These are phyloP conservation scores for sweet orange (Citrus sinensis) DNA, from an alignment of 345 rosid genomes.

Conservation along the genomic window DNA sequence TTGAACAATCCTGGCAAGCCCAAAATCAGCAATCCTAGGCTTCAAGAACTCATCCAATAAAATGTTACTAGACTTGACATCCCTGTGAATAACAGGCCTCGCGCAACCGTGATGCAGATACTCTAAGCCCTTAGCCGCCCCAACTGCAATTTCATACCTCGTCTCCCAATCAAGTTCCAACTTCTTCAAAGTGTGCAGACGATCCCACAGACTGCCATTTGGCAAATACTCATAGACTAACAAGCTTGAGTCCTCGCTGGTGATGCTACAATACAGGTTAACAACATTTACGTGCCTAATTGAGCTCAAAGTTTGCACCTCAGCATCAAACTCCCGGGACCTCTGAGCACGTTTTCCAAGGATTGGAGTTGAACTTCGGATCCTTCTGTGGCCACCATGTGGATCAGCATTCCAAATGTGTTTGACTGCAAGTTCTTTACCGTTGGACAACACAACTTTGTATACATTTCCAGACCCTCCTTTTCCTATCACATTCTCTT, in stretches of 20 bases:
- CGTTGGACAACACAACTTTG: conserved; percentile 57
- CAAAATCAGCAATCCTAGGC: conserved; percentile 95
- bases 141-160: conserved; percentile 75
- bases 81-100: conserved; percentile 74
- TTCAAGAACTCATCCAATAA: conserved; percentile 73
- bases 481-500: conserved; percentile 81
- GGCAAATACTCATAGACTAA: conserved; percentile 89
- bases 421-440: conserved; percentile 82
- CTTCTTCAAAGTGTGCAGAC: conserved; percentile 57
- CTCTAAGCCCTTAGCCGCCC: conserved; percentile 85
- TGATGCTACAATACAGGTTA: conserved; percentile 87
- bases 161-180: conserved; percentile 82
- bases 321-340: conserved; percentile 72
- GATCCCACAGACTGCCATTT: conserved; percentile 93
- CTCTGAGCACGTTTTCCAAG: conserved; percentile 37
- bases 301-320: conserved; percentile 84
- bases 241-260: conserved; percentile 87
- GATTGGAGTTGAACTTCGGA: conserved; percentile 59
- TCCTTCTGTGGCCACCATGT: conserved; percentile 25
- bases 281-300: conserved; percentile 90
- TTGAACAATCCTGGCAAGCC: conserved; percentile 87
- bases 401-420: conserved; percentile 57
- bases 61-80: conserved; percentile 86
- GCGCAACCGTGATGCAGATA: conserved; percentile 83
- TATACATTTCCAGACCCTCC: conserved; percentile 92